phyloP scores from a whole-genome alignment of 805 yeast species.

The Komagataella pseudopastoris region DNA sequence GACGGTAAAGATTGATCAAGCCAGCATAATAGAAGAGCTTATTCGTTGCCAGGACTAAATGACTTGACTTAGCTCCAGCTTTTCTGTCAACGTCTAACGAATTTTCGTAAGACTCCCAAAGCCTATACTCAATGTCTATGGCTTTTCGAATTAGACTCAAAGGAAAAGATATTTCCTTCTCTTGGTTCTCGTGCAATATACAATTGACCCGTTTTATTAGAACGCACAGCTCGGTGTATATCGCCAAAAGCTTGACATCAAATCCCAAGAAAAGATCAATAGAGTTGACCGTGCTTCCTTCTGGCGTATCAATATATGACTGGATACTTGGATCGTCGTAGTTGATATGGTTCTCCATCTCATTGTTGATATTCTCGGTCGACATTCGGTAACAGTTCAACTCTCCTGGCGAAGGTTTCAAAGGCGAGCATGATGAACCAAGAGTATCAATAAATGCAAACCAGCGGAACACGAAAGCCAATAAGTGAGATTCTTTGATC shows the following conservation, averaged over 20 bases:
- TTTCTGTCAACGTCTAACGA: not conserved
- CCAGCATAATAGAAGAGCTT: slow-evolving; percentile 39
- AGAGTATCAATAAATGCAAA: slow-evolving; percentile 55
- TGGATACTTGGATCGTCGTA: not conserved
- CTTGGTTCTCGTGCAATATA: slow-evolving; percentile 3
- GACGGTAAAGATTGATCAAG: slow-evolving; percentile 38
- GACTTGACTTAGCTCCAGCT: slow-evolving; percentile 3
- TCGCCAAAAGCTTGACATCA: slow-evolving; percentile 47
- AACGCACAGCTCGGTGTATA: slow-evolving; percentile 34
- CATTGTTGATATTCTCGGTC: slow-evolving; percentile 3
- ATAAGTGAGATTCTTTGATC: slow-evolving; percentile 22
- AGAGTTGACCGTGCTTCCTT: slow-evolving; percentile 12
- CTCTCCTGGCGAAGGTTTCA: slow-evolving; percentile 15
- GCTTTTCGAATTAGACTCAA: slow-evolving; percentile 19
- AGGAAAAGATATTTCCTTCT: slow-evolving; percentile 8
- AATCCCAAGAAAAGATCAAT: slow-evolving; percentile 57
- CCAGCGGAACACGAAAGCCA: slow-evolving; percentile 52
- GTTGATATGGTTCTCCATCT: slow-evolving; percentile 6
- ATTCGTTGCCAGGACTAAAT: slow-evolving; percentile 30
- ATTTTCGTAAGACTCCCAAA: slow-evolving; percentile 12
- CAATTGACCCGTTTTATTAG: slow-evolving; percentile 21
- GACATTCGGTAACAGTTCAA: slow-evolving; percentile 2
- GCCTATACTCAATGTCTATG: slow-evolving; percentile 22
- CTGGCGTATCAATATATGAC: not conserved
- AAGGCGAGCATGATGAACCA: slow-evolving; percentile 46